Base-by-base conservation (phyloP, 352 stramenopile genomes). In the Pythium coloratum region DNA sequence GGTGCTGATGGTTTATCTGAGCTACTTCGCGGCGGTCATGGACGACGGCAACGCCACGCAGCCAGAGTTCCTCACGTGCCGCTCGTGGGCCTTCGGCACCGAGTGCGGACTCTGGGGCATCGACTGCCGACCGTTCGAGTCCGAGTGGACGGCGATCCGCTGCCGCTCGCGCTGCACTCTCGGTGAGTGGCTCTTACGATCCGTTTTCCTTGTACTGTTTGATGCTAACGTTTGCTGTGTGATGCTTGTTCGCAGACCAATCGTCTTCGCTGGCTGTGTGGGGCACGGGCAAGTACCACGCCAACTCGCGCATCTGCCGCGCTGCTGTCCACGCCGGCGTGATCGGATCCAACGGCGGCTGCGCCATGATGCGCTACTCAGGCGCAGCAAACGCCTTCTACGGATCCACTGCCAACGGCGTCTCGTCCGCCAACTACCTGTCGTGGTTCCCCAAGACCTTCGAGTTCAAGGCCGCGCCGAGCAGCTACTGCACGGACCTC, bases 401-500 rank as follows among this genome's bases (percentile, higher is more conserved):
- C 16, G 69, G 62, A 13, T 90, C 83, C 6, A 75, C 66, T 1
- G 69, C 76, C 2, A 75, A 93, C 46, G 82, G 73, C 49, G 83
- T 95, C 32, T 76, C 75, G 0, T 77, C 73, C 2, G 67, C 73
- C 7, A 69, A 75, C 54, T 93, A 82, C 55, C 20, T 70, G 2
- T 90, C 83, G 7, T 95, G 85, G 85, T 95, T 95, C 66, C 87
- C 87, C 8, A 95, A 94, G 69, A 92, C 80, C 18, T 76, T 95
- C 40, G 79, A 90, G 60, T 95, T 95, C 61, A 70, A 87, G 64
- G 61, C 76, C 34, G 75, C 70, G 13, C 57, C 77, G 3, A 91
- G 84, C 50, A 47, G 28, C 10, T 77, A 81, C 67, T 95, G 87
- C 71, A 81, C 71, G 26, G 87, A 95, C 58, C 67, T 95, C 44